Conservation (phyloP, 1,284 basidiomycete species). For the Termitomyces sp. region DNA sequence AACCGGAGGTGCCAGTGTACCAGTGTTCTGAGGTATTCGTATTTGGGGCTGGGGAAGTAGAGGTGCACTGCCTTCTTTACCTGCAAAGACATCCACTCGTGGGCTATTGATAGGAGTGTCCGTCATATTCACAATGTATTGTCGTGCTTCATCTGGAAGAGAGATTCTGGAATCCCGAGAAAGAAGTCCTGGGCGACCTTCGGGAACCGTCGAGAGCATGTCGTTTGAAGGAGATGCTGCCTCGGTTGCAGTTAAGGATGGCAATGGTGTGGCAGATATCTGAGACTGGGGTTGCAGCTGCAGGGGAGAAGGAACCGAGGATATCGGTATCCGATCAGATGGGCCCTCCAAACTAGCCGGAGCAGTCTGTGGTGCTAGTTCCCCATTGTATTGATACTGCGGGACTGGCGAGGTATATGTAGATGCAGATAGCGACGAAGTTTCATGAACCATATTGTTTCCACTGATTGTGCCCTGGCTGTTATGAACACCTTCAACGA, state of each 20-base stretch:
- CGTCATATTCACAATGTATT: slow-evolving; percentile 61
- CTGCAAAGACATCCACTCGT: slow-evolving; percentile 32
- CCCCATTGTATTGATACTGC: slow-evolving; percentile 15
- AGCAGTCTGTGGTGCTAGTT: slow-evolving; percentile 22
- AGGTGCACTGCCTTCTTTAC: slow-evolving; percentile 16
- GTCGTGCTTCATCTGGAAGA: slow-evolving; percentile 67
- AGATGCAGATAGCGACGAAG: slow-evolving; percentile 11
- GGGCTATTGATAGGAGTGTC: slow-evolving; percentile 61
- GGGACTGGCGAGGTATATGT: slow-evolving; percentile 12
- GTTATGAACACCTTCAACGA: slow-evolving; percentile 31
- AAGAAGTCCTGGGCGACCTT: slow-evolving; percentile 23
- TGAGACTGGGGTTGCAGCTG: neutral
- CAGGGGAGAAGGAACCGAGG: neutral
- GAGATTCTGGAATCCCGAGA: slow-evolving; percentile 58
- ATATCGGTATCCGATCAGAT: slow-evolving; percentile 3
- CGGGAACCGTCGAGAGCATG: slow-evolving; percentile 24
- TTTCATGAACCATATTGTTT: slow-evolving; percentile 7
- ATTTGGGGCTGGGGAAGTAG: slow-evolving; percentile 16
- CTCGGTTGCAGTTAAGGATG: slow-evolving; percentile 14
- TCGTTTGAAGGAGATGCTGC: slow-evolving; percentile 11
- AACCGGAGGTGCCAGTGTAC: slow-evolving; percentile 7
- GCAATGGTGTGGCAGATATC: neutral
- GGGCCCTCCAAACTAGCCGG: slow-evolving; percentile 19
- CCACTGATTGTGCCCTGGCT: slow-evolving; percentile 7
- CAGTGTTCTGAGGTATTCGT: slow-evolving; percentile 6